Percentiles rank a stretch among this genome's conserved stretches.
Evolutionary conservation across 2,329 filamentous ascomycete species (phyloP).

Genomic region (Diplodia scrobiculata): DNA sequence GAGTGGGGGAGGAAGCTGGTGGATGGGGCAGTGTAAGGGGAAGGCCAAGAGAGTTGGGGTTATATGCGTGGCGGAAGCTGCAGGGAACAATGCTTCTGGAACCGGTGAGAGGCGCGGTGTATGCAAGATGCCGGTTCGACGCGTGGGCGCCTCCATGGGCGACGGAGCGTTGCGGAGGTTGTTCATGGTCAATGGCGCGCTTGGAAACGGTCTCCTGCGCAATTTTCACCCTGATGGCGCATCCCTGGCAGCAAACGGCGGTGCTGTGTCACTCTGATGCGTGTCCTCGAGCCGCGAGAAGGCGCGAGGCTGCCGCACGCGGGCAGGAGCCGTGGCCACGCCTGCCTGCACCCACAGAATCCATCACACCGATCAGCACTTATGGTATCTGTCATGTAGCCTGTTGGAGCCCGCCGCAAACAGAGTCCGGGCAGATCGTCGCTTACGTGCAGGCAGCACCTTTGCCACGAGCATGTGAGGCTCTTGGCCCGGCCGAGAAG

Average conservation of each 20-base stretch:
- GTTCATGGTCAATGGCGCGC: not conserved
- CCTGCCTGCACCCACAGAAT: not conserved
- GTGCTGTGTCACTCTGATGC: not conserved
- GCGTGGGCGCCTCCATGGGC: not conserved
- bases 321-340: not conserved
- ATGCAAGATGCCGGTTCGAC: not conserved
- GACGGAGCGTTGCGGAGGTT: not conserved
- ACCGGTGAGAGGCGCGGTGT: constrained; percentile 1
- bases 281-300: not conserved
- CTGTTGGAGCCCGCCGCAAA: not conserved
- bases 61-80: not conserved
- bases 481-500: not conserved
- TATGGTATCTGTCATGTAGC: not conserved
- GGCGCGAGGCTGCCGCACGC: not conserved
- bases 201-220: not conserved
- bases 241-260: constrained; percentile 4
- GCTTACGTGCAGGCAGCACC: not conserved
- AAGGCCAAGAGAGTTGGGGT: not conserved
- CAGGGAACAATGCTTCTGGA: constrained; percentile 3
- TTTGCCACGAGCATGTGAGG: not conserved
- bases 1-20: not conserved
- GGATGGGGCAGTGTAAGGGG: not conserved
- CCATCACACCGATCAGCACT: not conserved
- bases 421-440: not conserved
- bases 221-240: not conserved